phyloP scores from a whole-genome alignment of 2,329 filamentous ascomycete species.

The Penicillium sp. region DNA sequence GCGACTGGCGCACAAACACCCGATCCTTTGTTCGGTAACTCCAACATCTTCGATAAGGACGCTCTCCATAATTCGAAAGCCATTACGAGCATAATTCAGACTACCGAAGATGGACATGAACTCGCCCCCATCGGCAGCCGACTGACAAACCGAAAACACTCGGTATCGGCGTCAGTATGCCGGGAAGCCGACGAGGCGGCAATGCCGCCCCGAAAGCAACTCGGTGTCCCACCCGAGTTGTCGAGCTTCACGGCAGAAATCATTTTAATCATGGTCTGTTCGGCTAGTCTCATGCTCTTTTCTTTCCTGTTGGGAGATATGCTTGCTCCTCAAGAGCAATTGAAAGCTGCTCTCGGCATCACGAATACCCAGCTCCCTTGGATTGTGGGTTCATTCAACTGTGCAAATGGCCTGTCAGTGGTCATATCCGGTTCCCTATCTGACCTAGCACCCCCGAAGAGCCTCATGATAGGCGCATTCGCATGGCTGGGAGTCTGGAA shows the following conservation, averaged over 20 bases:
- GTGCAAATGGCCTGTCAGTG: constrained; percentile 45
- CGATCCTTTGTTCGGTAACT: constrained; percentile 25
- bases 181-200: constrained; percentile 20
- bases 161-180: constrained; percentile 11
- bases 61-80: constrained; percentile 17
- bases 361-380: constrained; percentile 42
- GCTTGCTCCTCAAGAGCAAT: constrained; percentile 39
- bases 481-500: constrained; percentile 46
- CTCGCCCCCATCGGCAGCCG: constrained; percentile 13
- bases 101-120: constrained; percentile 14
- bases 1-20: constrained; percentile 30
- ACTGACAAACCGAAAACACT: constrained; percentile 20
- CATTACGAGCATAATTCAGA: constrained; percentile 11
- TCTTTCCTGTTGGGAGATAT: constrained; percentile 44
- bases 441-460: constrained; percentile 43
- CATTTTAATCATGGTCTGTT: constrained; percentile 44
- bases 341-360: constrained; percentile 41
- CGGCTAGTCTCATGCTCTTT: constrained; percentile 45
- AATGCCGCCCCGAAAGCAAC: constrained; percentile 20
- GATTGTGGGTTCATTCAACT: constrained; percentile 44
- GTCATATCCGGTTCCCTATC: constrained; percentile 39
- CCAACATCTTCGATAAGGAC: constrained; percentile 12
- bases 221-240: constrained; percentile 42
- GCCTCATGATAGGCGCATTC: constrained; percentile 45
- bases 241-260: constrained; percentile 41